Conservation (phyloP, 352 stramenopile genomes). For the Phytophthora uliginosa region DNA sequence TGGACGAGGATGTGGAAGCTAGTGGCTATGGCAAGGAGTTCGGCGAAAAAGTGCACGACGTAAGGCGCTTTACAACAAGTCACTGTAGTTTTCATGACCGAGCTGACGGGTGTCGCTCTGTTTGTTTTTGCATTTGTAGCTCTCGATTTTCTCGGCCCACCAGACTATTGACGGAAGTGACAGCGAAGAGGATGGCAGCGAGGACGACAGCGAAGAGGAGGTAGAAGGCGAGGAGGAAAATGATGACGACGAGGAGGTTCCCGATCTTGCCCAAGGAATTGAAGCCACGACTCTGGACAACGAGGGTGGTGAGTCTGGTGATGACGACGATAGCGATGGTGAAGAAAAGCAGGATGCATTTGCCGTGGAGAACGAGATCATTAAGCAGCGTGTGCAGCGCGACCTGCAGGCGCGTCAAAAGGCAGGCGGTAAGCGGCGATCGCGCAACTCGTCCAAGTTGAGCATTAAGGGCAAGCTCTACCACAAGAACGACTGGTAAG, state of each 20-base stretch:
- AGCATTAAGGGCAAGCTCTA: slow-evolving; percentile 89
- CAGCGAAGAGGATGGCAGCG: slow-evolving; percentile 50
- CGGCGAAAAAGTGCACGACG: slow-evolving; percentile 73
- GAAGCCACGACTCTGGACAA: slow-evolving; percentile 39
- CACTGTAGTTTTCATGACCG: background rate
- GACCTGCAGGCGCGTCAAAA: slow-evolving; percentile 72
- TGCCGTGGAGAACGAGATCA: slow-evolving; percentile 73
- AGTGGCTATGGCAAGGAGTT: slow-evolving; percentile 87
- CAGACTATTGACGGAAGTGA: slow-evolving; percentile 55
- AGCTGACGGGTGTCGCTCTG: slow-evolving; percentile 1
- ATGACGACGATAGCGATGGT: slow-evolving; percentile 42
- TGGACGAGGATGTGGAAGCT: slow-evolving; percentile 82
- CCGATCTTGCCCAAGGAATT: slow-evolving; percentile 48
- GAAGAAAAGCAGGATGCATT: slow-evolving; percentile 52
- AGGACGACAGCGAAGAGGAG: slow-evolving; percentile 56
- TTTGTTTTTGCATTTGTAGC: slow-evolving; percentile 41
- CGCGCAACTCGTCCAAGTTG: slow-evolving; percentile 86
- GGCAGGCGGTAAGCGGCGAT: slow-evolving; percentile 61
- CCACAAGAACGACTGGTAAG: slow-evolving; percentile 87
- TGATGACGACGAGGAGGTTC: slow-evolving; percentile 43
- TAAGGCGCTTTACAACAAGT: slow-evolving; percentile 31
- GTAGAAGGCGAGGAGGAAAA: slow-evolving; percentile 42
- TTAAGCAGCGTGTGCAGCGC: slow-evolving; percentile 86
- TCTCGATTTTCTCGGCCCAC: slow-evolving; percentile 88
- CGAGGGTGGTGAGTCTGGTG: slow-evolving; percentile 31